Conservation (phyloP, 768 basidiomycete genomes). For the Kwoniella pini region DNA sequence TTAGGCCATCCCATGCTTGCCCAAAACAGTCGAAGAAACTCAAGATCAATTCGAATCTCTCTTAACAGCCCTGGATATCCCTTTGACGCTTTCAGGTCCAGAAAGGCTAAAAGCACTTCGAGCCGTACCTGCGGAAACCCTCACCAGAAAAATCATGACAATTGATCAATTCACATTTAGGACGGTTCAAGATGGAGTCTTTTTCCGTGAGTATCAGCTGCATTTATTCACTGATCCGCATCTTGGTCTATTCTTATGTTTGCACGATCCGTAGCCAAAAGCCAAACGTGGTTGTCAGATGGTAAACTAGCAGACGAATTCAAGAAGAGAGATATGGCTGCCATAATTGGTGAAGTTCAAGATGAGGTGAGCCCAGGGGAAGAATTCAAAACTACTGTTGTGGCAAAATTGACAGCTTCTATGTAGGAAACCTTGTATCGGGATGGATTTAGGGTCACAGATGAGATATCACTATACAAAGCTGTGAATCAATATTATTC, state of each 20-base stretch:
- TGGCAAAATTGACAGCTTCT: too few species aligned
- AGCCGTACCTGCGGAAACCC: constrained; percentile 12
- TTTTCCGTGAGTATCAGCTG: constrained; percentile 22
- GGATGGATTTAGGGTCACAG: constrained; percentile 1
- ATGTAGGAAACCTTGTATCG: constrained; percentile 19
- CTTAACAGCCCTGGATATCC: constrained; percentile 12
- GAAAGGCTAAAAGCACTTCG: constrained; percentile 16
- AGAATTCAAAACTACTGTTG: too few species aligned
- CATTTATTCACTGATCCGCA: too few species aligned
- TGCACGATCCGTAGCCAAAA: constrained; percentile 4
- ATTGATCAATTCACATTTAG: constrained; percentile 23
- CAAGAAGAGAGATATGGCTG: constrained; percentile 24
- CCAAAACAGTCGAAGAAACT: constrained; percentile 22
- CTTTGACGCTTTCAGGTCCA: constrained; percentile 5
- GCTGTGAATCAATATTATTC: constrained; percentile 18
- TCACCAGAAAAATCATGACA: constrained; percentile 23
- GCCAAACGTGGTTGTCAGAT: constrained; percentile 10
- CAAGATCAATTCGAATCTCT: constrained; percentile 21
- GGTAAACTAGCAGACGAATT: constrained; percentile 21
- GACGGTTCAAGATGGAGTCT: constrained; percentile 21
- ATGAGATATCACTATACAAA: not conserved
- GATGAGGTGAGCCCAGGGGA: constrained; percentile 16
- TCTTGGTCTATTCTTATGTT: too few species aligned
- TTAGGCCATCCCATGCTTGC: constrained; percentile 22
- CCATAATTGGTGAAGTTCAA: constrained; percentile 20